These are phyloP conservation scores for Lolium perenne DNA, from an alignment of 176 grass and related monocot species.

Conservation along the genomic window DNA sequence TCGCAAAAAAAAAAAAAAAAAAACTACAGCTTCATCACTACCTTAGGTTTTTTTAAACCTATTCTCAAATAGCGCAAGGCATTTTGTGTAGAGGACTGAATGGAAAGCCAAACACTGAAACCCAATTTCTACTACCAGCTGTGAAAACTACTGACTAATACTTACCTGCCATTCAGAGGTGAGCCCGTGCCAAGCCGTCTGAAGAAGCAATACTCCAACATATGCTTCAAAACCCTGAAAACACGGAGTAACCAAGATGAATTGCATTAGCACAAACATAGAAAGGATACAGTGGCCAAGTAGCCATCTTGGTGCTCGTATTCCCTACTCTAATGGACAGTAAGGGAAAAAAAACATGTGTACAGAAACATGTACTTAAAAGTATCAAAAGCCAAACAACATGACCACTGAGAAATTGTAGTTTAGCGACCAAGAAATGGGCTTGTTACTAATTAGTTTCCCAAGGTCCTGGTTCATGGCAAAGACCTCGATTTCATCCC, in stretches of 20 bases:
- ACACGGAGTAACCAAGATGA: constrained; percentile 33
- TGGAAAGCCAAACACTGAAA: not conserved
- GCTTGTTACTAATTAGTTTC: not conserved
- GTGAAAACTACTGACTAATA: not conserved
- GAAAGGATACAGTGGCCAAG: not conserved
- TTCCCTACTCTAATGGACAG: not conserved
- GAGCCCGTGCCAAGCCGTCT: constrained; percentile 59
- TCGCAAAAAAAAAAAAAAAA: too few relatives aligned
- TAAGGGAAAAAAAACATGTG: not conserved
- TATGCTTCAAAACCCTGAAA: constrained; percentile 79
- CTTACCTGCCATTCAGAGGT: constrained; percentile 79
- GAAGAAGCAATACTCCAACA: constrained; percentile 75
- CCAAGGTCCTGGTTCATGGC: not conserved
- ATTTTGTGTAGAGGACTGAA: not conserved
- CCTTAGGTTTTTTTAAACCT: not conserved
- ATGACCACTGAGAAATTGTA: not conserved
- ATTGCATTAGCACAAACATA: constrained; percentile 5
- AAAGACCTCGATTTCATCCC: not conserved
- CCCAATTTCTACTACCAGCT: not conserved
- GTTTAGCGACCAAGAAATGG: not conserved
- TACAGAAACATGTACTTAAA: not conserved
- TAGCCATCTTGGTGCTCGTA: not conserved
- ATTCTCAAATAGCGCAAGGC: constrained; percentile 12
- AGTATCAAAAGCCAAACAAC: constrained; percentile 9
- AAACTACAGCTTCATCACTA: not conserved